Conservation (phyloP, 805 yeast genomes). For the Cyberlindnera amylophila region DNA sequence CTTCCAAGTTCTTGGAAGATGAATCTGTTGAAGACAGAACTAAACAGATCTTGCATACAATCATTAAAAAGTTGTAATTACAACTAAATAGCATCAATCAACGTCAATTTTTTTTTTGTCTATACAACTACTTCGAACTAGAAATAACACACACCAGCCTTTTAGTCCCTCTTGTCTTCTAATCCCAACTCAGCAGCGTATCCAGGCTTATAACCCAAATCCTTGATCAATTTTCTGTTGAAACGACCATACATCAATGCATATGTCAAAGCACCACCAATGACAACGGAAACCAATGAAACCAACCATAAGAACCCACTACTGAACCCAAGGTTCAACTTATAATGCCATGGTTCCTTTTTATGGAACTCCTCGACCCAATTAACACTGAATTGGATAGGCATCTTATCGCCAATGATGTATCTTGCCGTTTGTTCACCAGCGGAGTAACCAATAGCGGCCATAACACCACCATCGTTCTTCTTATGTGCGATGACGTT, state of each 20-base stretch:
- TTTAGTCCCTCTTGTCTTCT: slow-evolving; percentile 16
- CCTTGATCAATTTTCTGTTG: slow-evolving; percentile 18
- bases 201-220: slow-evolving; percentile 21
- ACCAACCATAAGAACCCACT: not conserved
- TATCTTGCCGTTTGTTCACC: slow-evolving; percentile 52
- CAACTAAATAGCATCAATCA: too few species aligned
- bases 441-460: slow-evolving; percentile 53
- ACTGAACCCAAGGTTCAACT: slow-evolving; percentile 10
- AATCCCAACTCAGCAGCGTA: slow-evolving; percentile 19
- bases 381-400: slow-evolving; percentile 52
- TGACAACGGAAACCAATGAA: slow-evolving; percentile 2
- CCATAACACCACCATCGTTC: slow-evolving; percentile 36
- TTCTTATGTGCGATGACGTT: slow-evolving; percentile 46
- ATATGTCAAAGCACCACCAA: slow-evolving; percentile 11
- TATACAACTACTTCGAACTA: too few species aligned
- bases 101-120: too few species aligned
- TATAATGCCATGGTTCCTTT: slow-evolving; percentile 9
- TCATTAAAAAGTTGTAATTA: slow-evolving; percentile 21
- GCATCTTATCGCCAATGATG: slow-evolving; percentile 61
- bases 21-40: slow-evolving; percentile 17
- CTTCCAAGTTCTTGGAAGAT: slow-evolving; percentile 33
- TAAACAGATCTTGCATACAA: slow-evolving; percentile 22
- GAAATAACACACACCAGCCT: too few species aligned
- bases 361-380: slow-evolving; percentile 41
- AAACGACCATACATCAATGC: slow-evolving; percentile 18